Conservation (phyloP, 805 yeast species). For the Saccharomycodes ludwigii region DNA sequence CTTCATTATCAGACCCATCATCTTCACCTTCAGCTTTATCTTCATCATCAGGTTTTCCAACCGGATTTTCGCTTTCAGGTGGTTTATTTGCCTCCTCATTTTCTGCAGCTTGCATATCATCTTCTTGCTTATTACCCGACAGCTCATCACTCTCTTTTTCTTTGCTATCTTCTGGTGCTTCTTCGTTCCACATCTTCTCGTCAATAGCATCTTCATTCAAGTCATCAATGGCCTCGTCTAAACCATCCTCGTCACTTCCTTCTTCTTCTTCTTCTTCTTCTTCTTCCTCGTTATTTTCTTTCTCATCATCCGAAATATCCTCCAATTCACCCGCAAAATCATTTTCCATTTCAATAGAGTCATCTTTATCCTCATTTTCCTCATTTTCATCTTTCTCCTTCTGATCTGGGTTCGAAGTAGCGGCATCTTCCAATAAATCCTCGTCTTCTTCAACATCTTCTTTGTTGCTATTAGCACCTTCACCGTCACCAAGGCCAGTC, state of each 20-base stretch:
- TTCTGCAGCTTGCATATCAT: slow-evolving; percentile 29
- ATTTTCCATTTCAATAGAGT: slow-evolving; percentile 90
- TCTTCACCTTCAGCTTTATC: slow-evolving; percentile 23
- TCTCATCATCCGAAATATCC: slow-evolving; percentile 60
- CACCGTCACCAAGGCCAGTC: slow-evolving; percentile 88
- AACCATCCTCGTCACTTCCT: slow-evolving; percentile 53
- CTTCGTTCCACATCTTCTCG: slow-evolving; percentile 94
- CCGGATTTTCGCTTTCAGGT: slow-evolving; percentile 17
- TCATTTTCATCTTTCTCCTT: slow-evolving; percentile 43
- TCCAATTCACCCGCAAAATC: slow-evolving; percentile 94
- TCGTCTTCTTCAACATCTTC: slow-evolving; percentile 81
- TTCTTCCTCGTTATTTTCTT: slow-evolving; percentile 36
- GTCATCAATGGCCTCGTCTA: slow-evolving; percentile 85
- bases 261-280: slow-evolving; percentile 34
- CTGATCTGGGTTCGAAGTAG: slow-evolving; percentile 61
- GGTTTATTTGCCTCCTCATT: slow-evolving; percentile 28
- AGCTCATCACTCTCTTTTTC: slow-evolving; percentile 72
- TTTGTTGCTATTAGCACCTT: slow-evolving; percentile 69
- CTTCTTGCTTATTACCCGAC: slow-evolving; percentile 44
- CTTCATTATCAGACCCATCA: slow-evolving; percentile 74
- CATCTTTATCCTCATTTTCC: slow-evolving; percentile 52
- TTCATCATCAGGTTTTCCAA: slow-evolving; percentile 15
- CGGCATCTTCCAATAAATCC: slow-evolving; percentile 36
- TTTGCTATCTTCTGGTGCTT: slow-evolving; percentile 57
- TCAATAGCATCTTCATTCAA: slow-evolving; percentile 83